Base-by-base conservation (phyloP, 148 eudicot genomes). In the Arbutus unedo region DNA sequence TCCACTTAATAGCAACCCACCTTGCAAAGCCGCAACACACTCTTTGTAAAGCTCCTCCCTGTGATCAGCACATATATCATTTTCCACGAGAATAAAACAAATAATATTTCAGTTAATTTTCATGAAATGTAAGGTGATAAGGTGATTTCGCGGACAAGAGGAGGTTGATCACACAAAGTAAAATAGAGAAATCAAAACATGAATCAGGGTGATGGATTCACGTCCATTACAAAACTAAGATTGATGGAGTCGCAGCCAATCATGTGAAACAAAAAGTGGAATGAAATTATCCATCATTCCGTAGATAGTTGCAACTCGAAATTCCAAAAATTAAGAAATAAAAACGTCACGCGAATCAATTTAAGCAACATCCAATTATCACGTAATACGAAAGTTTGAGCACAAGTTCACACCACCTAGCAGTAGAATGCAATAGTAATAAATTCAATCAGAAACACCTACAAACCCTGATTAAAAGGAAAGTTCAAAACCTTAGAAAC, bases 41-140 rank as follows among this genome's bases (percentile, higher is more conserved):
- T 96, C 99, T 86, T 89, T 94, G 85, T 94, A 92, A 18, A 96
- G 87, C 89, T 96, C 99, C 43, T 96, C 98, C 91, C 99, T 96
- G 89, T 55, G 55, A 59, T 51, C 48, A 54, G 23, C n/a, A 49
- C 6, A 82, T 38, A 51, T 68, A n/a, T 14, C 51, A 16, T 19
- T 38, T 76, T 2, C 5, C 31, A 19, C n/a, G 19, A 67, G 41
- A 21, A 50, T 23, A 4, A 45, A 16, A 41, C 9, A 79, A 79
- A 43, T 41, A 49, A 71, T 21, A 60, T 77, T 73, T 43, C 23
- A 75, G 71, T 79, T 62, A 45, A 64, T 79, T 47, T 47, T 43
- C 66, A 41, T 2, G 1, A 43, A 78, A 56, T 38, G 15, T 44
- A 54, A 54, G 11, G 45, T 53, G 47, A 15, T 44, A 54, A 31